Evolutionary conservation across 75 land plant species (phyloP).

Genomic region (Cunninghamia lanceolata): DNA sequence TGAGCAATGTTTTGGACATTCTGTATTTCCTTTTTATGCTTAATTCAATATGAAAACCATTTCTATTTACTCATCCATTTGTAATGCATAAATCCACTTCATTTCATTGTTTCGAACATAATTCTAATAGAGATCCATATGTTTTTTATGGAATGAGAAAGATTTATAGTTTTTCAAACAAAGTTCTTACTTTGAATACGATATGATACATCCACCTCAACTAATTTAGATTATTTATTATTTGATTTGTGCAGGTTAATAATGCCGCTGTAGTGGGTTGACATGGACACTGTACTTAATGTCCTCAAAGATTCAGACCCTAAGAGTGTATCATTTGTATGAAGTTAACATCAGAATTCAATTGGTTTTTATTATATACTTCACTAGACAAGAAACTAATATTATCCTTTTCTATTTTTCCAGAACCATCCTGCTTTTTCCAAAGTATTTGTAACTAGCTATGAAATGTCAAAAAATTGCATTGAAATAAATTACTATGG

Average conservation of each 20-base stretch:
- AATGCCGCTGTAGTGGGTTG: background rate
- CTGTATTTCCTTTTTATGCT: no score
- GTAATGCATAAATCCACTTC: no score
- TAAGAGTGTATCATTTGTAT: background rate
- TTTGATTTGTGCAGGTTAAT: background rate
- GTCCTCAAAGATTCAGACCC: background rate
- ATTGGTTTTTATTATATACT: background rate
- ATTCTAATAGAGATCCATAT: no score
- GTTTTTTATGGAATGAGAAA: no score
- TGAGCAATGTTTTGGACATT: no score
- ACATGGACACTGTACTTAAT: background rate
- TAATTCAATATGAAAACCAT: no score
- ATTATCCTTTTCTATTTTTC: background rate
- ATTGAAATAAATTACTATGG: slow-evolving; percentile 62
- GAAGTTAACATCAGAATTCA: background rate
- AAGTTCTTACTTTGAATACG: no score
- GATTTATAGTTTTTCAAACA: no score
- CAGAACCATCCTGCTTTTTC: background rate
- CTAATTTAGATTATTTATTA: no score
- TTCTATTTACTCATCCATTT: no score
- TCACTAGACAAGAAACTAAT: background rate
- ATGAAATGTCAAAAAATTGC: background rate
- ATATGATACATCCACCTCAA: no score
- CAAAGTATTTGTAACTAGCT: background rate
- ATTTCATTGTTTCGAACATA: no score